Evolutionary conservation across 225 moss, liverwort and hornwort species (phyloP).

Genomic region (Bryoerythrophyllum caledonicum): DNA sequence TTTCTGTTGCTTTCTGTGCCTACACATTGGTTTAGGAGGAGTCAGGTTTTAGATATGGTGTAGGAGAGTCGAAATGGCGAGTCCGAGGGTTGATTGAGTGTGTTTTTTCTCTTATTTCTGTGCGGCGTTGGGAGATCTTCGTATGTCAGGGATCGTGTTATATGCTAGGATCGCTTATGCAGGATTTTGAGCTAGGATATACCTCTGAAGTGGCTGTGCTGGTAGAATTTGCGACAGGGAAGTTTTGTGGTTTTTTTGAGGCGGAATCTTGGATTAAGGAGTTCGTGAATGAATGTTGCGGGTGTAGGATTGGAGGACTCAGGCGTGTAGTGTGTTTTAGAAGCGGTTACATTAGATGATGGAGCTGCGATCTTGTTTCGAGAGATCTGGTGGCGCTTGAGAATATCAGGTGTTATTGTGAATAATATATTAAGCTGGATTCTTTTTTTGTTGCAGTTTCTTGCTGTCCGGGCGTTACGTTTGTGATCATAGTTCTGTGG

Average conservation of each 20-base stretch:
- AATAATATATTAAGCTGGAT: neutral
- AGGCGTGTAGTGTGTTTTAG: neutral
- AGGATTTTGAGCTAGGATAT: neutral
- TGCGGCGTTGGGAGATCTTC: conserved; percentile 13
- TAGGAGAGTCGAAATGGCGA: neutral
- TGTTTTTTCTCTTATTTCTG: neutral
- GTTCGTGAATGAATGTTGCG: neutral
- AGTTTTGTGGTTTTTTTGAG: conserved; percentile 15
- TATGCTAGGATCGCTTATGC: neutral
- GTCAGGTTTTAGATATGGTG: neutral
- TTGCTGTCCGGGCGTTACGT: conserved; percentile 3
- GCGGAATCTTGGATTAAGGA: neutral
- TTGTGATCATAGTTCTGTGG: neutral
- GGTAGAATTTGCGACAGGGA: neutral
- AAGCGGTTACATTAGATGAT: no score
- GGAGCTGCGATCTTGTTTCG: neutral
- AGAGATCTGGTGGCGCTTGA: neutral
- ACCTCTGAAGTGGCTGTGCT: neutral
- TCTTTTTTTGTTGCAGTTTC: neutral
- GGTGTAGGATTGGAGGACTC: neutral
- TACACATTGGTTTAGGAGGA: conserved; percentile 8
- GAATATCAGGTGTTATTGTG: neutral
- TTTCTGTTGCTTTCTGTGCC: neutral
- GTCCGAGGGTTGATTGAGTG: neutral
- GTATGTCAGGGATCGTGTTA: neutral